A percentile compares a stretch with the other conserved stretches of the same genome.
phyloP scores from a whole-genome alignment of 2,329 filamentous ascomycete genomes.

The Exserohilum rostratum region DNA sequence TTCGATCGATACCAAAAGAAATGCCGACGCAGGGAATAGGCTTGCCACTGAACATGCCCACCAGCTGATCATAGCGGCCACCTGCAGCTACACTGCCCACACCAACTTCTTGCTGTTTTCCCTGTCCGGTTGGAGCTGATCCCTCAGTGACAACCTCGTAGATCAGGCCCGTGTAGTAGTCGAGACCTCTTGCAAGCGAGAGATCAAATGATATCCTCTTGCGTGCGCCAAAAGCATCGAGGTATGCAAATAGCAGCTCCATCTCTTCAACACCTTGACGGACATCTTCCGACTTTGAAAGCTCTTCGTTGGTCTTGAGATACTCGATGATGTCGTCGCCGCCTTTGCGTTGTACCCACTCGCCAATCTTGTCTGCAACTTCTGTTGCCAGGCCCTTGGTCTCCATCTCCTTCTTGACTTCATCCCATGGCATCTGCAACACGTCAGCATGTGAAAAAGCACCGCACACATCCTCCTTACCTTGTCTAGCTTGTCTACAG shows the following conservation, averaged over 20 bases:
- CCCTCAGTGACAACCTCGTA: constrained; percentile 88
- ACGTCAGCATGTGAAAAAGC: constrained; percentile 16
- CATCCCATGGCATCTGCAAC: constrained; percentile 70
- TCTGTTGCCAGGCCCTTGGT: constrained; percentile 80
- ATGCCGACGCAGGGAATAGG: constrained; percentile 91
- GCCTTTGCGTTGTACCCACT: constrained; percentile 80
- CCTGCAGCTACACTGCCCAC: constrained; percentile 89
- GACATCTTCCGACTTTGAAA: constrained; percentile 66
- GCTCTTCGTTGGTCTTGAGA: constrained; percentile 31
- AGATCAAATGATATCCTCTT: constrained; percentile 86
- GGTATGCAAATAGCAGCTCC: constrained; percentile 78
- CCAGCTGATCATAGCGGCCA: constrained; percentile 89
- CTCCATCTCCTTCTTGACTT: constrained; percentile 92
- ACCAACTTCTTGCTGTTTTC: constrained; percentile 60
- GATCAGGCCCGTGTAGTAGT: constrained; percentile 90
- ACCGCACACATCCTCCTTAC: constrained; percentile 39
- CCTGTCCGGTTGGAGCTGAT: constrained; percentile 61
- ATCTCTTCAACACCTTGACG: constrained; percentile 83
- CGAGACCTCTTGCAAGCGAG: constrained; percentile 85
- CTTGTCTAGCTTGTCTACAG: constrained; percentile 96
- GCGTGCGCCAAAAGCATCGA: constrained; percentile 75
- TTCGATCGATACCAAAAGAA: constrained; percentile 93
- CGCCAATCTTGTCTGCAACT: constrained; percentile 85
- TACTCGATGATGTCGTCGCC: constrained; percentile 70
- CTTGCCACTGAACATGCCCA: constrained; percentile 91